Conservation (phyloP, 495 filamentous ascomycete genomes). For the Hyaloscypha bicolor region DNA sequence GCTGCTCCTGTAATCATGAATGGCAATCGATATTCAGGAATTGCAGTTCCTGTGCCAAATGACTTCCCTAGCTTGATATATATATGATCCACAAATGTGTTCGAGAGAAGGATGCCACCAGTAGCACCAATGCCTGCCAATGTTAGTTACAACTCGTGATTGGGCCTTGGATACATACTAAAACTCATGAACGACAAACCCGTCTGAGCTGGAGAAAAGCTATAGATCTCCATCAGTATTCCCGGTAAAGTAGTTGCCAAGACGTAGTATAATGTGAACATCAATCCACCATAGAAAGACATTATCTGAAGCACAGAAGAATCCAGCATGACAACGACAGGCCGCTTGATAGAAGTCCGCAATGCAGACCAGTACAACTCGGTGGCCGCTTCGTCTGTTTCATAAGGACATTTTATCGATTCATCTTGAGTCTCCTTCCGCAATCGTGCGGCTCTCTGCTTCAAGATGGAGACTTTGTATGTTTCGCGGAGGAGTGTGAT, state of each 20-base stretch:
- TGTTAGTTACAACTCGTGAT: constrained; percentile 30
- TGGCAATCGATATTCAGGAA: constrained; percentile 55
- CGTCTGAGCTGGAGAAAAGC: constrained; percentile 44
- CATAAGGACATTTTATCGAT: constrained; percentile 48
- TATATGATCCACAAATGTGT: constrained; percentile 50
- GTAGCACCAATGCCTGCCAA: constrained; percentile 50
- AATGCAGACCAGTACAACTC: constrained; percentile 23
- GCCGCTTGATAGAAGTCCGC: constrained; percentile 47
- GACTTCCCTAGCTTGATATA: constrained; percentile 48
- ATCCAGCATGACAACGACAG: constrained; percentile 47
- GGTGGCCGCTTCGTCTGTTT: constrained; percentile 31
- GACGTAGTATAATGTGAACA: constrained; percentile 58
- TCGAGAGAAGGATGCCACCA: constrained; percentile 48
- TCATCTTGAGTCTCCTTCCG: constrained; percentile 44
- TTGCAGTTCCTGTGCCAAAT: constrained; percentile 39
- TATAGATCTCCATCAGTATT: constrained; percentile 49
- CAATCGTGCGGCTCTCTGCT: constrained; percentile 42
- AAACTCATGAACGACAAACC: constrained; percentile 52
- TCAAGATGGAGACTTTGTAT: constrained; percentile 43
- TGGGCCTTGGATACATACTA: constrained; percentile 42
- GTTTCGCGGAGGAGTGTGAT: constrained; percentile 56
- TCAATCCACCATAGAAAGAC: constrained; percentile 50
- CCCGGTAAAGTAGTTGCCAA: constrained; percentile 54
- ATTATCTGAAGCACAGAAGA: constrained; percentile 51
- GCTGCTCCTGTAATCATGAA: constrained; percentile 47